These are phyloP conservation scores for Phytophthora fragariae DNA, from an alignment of 352 stramenopile genomes.

Conservation along the genomic window DNA sequence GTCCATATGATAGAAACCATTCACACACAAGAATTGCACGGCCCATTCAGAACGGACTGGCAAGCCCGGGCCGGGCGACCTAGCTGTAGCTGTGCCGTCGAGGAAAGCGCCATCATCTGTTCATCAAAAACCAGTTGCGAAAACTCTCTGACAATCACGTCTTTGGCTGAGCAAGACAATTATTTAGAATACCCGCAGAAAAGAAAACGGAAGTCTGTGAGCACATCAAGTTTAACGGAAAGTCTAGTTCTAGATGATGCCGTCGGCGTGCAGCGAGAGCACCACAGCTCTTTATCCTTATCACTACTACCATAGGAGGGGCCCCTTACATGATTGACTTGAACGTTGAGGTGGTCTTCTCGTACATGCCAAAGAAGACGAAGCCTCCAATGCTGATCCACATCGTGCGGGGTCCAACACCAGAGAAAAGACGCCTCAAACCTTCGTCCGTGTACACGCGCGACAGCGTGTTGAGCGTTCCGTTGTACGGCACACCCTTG, in stretches of 20 bases:
- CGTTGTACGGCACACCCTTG: constrained; percentile 92
- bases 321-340: constrained; percentile 54
- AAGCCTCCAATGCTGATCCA: constrained; percentile 99
- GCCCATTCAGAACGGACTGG: neutral
- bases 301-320: constrained; percentile 5
- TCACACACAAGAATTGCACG: too few relatives aligned
- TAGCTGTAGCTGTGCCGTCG: neutral
- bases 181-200: neutral
- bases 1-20: too few relatives aligned
- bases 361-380: constrained; percentile 99
- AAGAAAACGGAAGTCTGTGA: neutral
- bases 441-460: constrained; percentile 94
- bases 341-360: constrained; percentile 89
- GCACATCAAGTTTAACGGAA: constrained; percentile 22
- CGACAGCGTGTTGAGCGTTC: constrained; percentile 90
- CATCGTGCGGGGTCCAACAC: constrained; percentile 96
- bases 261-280: constrained; percentile 8
- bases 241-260: constrained; percentile 19
- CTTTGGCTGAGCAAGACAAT: too few relatives aligned
- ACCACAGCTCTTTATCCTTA: constrained; percentile 26
- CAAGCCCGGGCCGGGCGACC: too few relatives aligned
- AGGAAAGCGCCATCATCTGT: neutral
- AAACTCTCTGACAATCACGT: neutral
- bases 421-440: constrained; percentile 91
- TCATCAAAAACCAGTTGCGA: neutral